Evolutionary conservation across 495 filamentous ascomycete genomes (phyloP).

Genomic region (Penicillium arizonense): DNA sequence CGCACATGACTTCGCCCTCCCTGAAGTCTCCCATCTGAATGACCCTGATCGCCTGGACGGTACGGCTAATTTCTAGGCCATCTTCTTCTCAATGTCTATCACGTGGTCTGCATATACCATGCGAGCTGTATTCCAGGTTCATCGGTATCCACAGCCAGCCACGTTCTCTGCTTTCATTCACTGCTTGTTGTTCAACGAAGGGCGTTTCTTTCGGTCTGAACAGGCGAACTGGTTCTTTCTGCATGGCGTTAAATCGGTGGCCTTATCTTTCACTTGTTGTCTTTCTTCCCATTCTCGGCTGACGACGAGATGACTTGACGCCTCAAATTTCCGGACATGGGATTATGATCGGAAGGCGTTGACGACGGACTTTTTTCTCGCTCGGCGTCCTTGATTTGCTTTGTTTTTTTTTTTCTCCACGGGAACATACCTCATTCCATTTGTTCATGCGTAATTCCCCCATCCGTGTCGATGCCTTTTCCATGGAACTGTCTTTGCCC

Average conservation of each 20-base stretch:
- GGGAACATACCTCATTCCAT: conserved; percentile 23
- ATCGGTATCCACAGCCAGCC: background rate
- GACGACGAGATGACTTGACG: conserved; percentile 26
- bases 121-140: background rate
- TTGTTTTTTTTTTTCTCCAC: conserved; percentile 14
- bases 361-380: conserved; percentile 11
- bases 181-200: conserved; percentile 7
- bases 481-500: conserved; percentile 2
- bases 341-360: conserved; percentile 25
- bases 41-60: conserved; percentile 18
- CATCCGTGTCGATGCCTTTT: conserved; percentile 1
- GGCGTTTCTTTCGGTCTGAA: conserved; percentile 18
- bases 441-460: conserved; percentile 8
- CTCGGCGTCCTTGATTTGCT: conserved; percentile 19
- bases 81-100: background rate
- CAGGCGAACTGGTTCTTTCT: conserved; percentile 12
- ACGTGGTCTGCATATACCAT: conserved; percentile 2
- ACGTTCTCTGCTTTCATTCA: conserved; percentile 10
- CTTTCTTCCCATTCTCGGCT: conserved; percentile 16
- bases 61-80: conserved; percentile 20
- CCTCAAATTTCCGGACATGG: conserved; percentile 17
- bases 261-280: conserved; percentile 12
- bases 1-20: conserved; percentile 48
- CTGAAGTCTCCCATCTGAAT: conserved; percentile 20
- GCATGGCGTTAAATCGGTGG: conserved; percentile 20